Evolutionary conservation across 2,329 filamentous ascomycete genomes (phyloP), one percentile per base, ranked within the genome.

Genomic region (Sclerotinia sclerotiorum): DNA sequence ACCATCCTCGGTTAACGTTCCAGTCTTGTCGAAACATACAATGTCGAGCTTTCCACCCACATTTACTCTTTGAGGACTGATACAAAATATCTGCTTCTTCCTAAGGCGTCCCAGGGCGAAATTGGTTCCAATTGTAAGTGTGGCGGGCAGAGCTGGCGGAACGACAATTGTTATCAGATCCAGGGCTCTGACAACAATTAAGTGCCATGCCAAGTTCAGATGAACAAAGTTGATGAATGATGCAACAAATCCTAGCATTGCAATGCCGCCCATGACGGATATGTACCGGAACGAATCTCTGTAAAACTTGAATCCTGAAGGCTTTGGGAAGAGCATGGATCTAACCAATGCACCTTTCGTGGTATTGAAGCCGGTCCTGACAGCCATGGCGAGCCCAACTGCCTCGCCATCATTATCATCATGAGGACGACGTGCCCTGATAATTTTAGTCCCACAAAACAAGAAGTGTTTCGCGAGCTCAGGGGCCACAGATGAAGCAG

Each of bases 121-220:
- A 77, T 94, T 98, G 19, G 93, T 98, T 55, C 95, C 95, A 74
- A 99, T 99, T 0, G 93, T 97, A 60, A 99, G 83, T 0, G 95
- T 99, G 2, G 95, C 95, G 0, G 95, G 96, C 8, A 99, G 83
- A 11, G 95, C 95, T 24, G 95, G 95, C 21, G 95, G 95, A 0
- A 99, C 95, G 13, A 98, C 94, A 71, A 99, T 99, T 1, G 95
- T 99, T 74, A 99, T 97, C 68, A 99, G 81, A 81, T 99, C 95
- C 57, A 99, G 83, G 0, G 95, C 95, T 74, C 95, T 88, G 29
- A 98, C 89, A 71, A 99, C 87, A 70, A 99, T 97, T 61, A 97
- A 81, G 78, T 96, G 91, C 92, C 92, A 97, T 29, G 89, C 88
- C 62, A 99, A 82, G 63, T 87, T 88, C 19, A 99, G 84, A 52